Conservation (phyloP, 495 filamentous ascomycete genomes). For the Hypoxylon crocopeplum region DNA sequence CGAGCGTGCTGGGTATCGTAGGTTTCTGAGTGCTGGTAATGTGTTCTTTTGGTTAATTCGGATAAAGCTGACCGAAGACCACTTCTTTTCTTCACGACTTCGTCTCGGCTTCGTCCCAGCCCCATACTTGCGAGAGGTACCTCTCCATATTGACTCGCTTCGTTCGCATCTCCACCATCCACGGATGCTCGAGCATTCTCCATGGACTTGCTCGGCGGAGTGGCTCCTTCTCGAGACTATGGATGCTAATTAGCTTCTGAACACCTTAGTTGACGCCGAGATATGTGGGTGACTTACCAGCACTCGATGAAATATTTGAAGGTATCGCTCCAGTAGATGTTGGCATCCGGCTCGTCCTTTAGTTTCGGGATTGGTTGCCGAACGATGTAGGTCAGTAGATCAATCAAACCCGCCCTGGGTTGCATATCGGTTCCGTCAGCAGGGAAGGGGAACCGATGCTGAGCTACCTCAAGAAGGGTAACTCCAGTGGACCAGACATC, state of each 20-base stretch:
- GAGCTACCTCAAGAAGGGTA: constrained; percentile 94
- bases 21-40: not conserved
- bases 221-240: constrained; percentile 92
- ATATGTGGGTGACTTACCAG: constrained; percentile 73
- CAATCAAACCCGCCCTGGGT: constrained; percentile 84
- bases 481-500: constrained; percentile 98
- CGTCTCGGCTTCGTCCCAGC: constrained; percentile 69
- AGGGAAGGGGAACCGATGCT: constrained; percentile 97
- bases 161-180: constrained; percentile 93
- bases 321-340: constrained; percentile 89
- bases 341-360: constrained; percentile 85
- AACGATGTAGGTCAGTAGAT: constrained; percentile 96
- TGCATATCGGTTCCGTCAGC: constrained; percentile 93
- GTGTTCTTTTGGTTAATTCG: not conserved
- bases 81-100: constrained; percentile 19
- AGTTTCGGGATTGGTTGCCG: constrained; percentile 93
- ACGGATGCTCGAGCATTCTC: constrained; percentile 99
- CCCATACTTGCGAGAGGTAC: constrained; percentile 93
- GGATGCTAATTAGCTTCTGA: constrained; percentile 9
- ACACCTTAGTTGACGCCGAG: not conserved
- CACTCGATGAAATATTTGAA: constrained; percentile 99
- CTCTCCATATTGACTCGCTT: constrained; percentile 97
- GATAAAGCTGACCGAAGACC: not conserved
- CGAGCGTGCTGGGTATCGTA: constrained; percentile 13
- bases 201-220: constrained; percentile 87